Evolutionary conservation across 2,329 filamentous ascomycete species (phyloP), one percentile per base, ranked within the genome.

Genomic region (Thelonectria rubi): DNA sequence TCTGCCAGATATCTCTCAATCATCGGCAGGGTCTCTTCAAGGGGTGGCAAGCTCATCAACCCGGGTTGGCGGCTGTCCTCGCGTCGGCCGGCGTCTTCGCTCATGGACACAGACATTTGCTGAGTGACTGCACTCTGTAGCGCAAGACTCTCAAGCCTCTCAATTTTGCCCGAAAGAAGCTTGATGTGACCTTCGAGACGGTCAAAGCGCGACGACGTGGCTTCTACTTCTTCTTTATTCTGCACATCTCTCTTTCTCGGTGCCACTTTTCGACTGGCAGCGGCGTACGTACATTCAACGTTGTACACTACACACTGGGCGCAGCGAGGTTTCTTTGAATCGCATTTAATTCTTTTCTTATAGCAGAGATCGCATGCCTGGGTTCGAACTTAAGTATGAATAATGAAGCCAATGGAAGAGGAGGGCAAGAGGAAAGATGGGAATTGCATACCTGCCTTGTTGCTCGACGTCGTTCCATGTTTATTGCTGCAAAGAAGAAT

Each of bases 321-420:
- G 10, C 66, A 67, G 1, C 63, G 52, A 1, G 65, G 66, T 4
- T 55, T 59, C 3, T 61, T 32, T 0, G 42, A 52, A 17, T 68
- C 65, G 10, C 66, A 68, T 21, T 65, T 60, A 15, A 67, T 67
- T 14, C 60, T 63, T 26, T 57, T 65, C 9, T 30, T 26, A 17
- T 68, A 68, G 32, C 65, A 68, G 2, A 68, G 34, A 7, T 67
- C 65, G 18, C 65, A 68, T 0, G 65, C 63, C 65, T 68, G 34
- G 32, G 12, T 37, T 37, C 34, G 34, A 37, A 37, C 12, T 14
- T 37, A 10, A 37, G 34, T 15, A 15, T 30, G 21, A 24, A 24
- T 24, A 24, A 24, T 34, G 32, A 14, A 34, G 34, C 12, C 15
- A 15, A 37, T 37, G 11, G 34, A 37, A 15, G 34, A 37, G 12